Evolutionary conservation across 1,139 yeast genomes (phyloP).

Genomic region (Torulaspora globosa): DNA sequence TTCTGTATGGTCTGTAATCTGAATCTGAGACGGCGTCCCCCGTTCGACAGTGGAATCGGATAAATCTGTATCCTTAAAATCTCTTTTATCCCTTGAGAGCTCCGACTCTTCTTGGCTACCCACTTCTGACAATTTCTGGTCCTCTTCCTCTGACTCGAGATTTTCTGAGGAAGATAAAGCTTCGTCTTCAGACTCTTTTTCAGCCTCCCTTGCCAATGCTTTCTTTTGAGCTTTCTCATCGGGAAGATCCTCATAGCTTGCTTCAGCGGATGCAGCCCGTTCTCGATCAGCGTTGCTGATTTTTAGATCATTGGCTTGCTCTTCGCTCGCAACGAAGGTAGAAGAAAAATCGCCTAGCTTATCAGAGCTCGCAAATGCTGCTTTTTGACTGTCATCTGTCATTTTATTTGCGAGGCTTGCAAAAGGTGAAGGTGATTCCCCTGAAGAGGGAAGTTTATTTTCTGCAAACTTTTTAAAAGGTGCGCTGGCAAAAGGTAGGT

Average conservation of each 20-base stretch:
- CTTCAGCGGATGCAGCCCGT: no score
- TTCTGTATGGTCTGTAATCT: background rate
- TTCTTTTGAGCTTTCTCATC: no score
- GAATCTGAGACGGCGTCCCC: slow-evolving; percentile 13
- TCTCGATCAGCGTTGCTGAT: no score
- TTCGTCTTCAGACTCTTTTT: background rate
- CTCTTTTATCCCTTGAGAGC: background rate
- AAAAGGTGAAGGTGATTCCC: slow-evolving; percentile 9
- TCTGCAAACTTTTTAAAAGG: slow-evolving; percentile 8
- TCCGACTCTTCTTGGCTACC: background rate
- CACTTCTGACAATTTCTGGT: background rate
- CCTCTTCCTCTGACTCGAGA: background rate
- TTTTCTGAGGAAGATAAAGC: background rate
- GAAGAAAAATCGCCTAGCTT: background rate
- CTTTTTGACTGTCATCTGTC: background rate
- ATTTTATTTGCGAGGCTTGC: slow-evolving; percentile 1
- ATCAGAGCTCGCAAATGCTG: background rate
- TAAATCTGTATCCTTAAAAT: background rate
- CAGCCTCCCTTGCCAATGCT: background rate
- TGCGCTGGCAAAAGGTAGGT: slow-evolving; percentile 3
- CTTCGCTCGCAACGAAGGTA: no score
- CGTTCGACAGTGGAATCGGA: slow-evolving; percentile 26
- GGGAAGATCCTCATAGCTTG: no score
- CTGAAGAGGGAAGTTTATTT: slow-evolving; percentile 6
- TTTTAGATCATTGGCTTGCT: no score